Conservation (phyloP, 345 rosid genomes). For the Capsella bursapastoris region DNA sequence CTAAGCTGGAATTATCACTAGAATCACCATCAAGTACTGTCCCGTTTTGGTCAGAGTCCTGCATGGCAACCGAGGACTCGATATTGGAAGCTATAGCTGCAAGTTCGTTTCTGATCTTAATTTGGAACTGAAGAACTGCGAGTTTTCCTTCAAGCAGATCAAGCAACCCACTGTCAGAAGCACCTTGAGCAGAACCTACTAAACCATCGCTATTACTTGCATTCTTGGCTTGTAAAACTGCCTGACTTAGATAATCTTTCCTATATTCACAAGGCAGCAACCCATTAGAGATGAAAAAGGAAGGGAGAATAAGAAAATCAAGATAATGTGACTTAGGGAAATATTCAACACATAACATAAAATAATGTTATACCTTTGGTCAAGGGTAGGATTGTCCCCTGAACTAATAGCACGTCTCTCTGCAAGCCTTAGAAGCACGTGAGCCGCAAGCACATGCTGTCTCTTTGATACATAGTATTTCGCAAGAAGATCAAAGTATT, state of each 20-base stretch:
- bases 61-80: slow-evolving; percentile 55
- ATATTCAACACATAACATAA: slow-evolving; percentile 15
- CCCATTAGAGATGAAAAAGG: slow-evolving; percentile 38
- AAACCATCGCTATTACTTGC: slow-evolving; percentile 68
- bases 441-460: slow-evolving; percentile 96
- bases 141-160: slow-evolving; percentile 99
- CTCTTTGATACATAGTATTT: slow-evolving; percentile 90
- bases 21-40: slow-evolving; percentile 47
- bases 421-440: slow-evolving; percentile 85
- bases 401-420: slow-evolving; percentile 75
- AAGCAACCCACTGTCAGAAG: slow-evolving; percentile 76
- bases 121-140: slow-evolving; percentile 85
- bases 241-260: slow-evolving; percentile 86
- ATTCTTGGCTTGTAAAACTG: slow-evolving; percentile 95
- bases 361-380: slow-evolving; percentile 66
- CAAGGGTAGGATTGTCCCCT: slow-evolving; percentile 69
- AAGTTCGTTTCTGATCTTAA: slow-evolving; percentile 82
- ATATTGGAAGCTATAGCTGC: slow-evolving; percentile 69
- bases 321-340: neutral
- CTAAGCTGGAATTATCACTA: slow-evolving; percentile 52
- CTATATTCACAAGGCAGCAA: slow-evolving; percentile 51
- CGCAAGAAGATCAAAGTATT: slow-evolving; percentile 87
- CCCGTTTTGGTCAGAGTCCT: slow-evolving; percentile 62
- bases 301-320: slow-evolving; percentile 23
- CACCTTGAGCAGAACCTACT: slow-evolving; percentile 56